Conservation (phyloP, 2,329 filamentous ascomycete species). For the Fusarium buharicum region DNA sequence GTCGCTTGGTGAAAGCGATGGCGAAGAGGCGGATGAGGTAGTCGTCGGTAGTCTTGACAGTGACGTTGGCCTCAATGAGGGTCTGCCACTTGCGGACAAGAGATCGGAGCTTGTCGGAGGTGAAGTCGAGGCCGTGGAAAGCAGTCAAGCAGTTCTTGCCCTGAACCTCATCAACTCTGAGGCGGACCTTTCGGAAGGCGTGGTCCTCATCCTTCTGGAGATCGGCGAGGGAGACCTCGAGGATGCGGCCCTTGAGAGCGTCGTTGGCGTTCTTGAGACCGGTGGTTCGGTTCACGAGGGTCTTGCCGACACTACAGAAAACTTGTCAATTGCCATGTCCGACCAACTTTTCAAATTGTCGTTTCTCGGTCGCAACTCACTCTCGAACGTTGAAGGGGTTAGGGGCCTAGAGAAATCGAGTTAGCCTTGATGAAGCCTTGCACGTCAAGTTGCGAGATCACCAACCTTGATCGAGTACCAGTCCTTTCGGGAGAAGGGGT, state of each 20-base stretch:
- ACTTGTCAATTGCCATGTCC: slow-evolving; percentile 33
- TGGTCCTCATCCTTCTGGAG: slow-evolving; percentile 99
- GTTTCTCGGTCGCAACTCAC: slow-evolving; percentile 69
- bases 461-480: slow-evolving; percentile 96
- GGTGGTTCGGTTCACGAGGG: slow-evolving; percentile 98
- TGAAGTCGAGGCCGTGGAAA: slow-evolving; percentile 99
- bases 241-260: slow-evolving; percentile 96
- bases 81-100: slow-evolving; percentile 99
- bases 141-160: slow-evolving; percentile 99
- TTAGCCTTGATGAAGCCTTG: slow-evolving; percentile 30
- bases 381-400: slow-evolving; percentile 96
- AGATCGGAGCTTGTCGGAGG: slow-evolving; percentile 99
- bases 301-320: slow-evolving; percentile 91
- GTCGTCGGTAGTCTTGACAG: slow-evolving; percentile 99
- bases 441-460: slow-evolving; percentile 10
- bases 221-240: slow-evolving; percentile 98
- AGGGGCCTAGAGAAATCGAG: slow-evolving; percentile 71
- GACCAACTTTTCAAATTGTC: slow-evolving; percentile 24
- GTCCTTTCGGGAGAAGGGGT: slow-evolving; percentile 98
- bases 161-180: slow-evolving; percentile 98
- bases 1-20: slow-evolving; percentile 99
- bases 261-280: slow-evolving; percentile 99
- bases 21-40: slow-evolving; percentile 99
- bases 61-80: slow-evolving; percentile 99
- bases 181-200: slow-evolving; percentile 99